phyloP scores from a whole-genome alignment of 2,329 filamentous ascomycete species.

The Penicillium sp. region DNA sequence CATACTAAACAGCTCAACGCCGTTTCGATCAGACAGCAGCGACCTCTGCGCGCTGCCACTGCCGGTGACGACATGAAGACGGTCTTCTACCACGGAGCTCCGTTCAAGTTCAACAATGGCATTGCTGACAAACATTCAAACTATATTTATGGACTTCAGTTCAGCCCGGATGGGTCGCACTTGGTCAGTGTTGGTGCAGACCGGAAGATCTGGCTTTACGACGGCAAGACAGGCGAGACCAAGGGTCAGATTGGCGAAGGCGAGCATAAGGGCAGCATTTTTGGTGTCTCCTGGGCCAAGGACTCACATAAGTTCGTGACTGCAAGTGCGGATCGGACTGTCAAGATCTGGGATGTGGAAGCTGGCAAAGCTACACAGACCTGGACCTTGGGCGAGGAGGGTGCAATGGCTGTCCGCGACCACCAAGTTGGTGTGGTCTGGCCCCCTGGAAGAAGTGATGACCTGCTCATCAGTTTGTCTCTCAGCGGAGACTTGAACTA shows the following conservation, averaged over 20 bases:
- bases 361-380: slow-evolving; percentile 72
- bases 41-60: slow-evolving; percentile 87
- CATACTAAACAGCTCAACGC: slow-evolving; percentile 89
- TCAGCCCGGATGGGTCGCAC: slow-evolving; percentile 79
- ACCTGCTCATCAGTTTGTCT: slow-evolving; percentile 84
- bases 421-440: slow-evolving; percentile 96
- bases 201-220: slow-evolving; percentile 87
- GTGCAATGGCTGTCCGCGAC: slow-evolving; percentile 67
- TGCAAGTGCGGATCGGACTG: slow-evolving; percentile 88
- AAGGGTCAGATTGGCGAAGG: slow-evolving; percentile 67
- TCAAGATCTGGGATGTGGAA: slow-evolving; percentile 91
- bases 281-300: slow-evolving; percentile 83
- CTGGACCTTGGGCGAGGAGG: slow-evolving; percentile 80
- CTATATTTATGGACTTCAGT: slow-evolving; percentile 83
- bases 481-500: slow-evolving; percentile 90
- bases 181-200: slow-evolving; percentile 93
- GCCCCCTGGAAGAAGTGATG: slow-evolving; percentile 77
- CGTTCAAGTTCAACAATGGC: slow-evolving; percentile 94
- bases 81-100: slow-evolving; percentile 89
- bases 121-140: slow-evolving; percentile 76
- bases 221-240: slow-evolving; percentile 90
- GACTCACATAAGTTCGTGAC: slow-evolving; percentile 87
- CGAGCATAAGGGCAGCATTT: slow-evolving; percentile 89
- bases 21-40: slow-evolving; percentile 82
- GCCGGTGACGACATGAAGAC: slow-evolving; percentile 86